Percentiles rank a stretch among this genome's conserved stretches.
These are phyloP conservation scores for Chaetomium sp. DNA, from an alignment of 2,329 filamentous ascomycete genomes.

Conservation along the genomic window DNA sequence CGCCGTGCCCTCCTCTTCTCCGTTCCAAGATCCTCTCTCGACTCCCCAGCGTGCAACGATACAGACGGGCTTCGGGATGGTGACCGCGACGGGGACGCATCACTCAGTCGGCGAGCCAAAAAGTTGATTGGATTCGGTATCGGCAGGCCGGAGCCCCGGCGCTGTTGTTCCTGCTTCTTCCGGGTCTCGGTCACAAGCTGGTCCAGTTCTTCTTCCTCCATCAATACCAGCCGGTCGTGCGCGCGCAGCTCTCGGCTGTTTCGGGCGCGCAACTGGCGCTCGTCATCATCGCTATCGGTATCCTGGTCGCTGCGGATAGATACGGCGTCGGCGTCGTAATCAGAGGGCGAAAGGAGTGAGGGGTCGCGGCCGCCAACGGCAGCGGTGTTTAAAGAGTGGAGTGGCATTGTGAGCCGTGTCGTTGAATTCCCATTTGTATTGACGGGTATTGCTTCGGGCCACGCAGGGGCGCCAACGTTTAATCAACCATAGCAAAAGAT, in stretches of 20 bases:
- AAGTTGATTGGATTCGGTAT: conserved; percentile 43
- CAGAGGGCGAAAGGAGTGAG: conserved; percentile 55
- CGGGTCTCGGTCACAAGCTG: conserved; percentile 50
- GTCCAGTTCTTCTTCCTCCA: conserved; percentile 69
- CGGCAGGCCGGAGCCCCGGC: conserved; percentile 43
- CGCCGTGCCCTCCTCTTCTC: conserved; percentile 47
- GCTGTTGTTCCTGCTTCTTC: conserved; percentile 39
- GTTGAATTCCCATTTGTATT: conserved; percentile 2
- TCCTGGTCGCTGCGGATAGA: conserved; percentile 67
- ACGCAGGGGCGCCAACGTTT: background rate
- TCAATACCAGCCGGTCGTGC: conserved; percentile 63
- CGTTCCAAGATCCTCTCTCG: conserved; percentile 36
- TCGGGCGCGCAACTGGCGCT: conserved; percentile 57
- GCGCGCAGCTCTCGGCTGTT: conserved; percentile 64
- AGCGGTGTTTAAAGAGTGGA: conserved; percentile 26
- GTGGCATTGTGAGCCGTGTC: conserved; percentile 22
- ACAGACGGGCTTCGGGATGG: conserved; percentile 15
- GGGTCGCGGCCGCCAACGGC: conserved; percentile 25
- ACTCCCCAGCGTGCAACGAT: conserved; percentile 3
- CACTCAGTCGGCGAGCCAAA: conserved; percentile 21
- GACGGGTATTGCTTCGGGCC: background rate
- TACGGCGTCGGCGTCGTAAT: conserved; percentile 62
- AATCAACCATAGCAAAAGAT: conserved; percentile 5
- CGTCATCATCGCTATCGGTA: conserved; percentile 69
- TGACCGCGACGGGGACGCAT: conserved; percentile 20